Base-by-base conservation (phyloP, 2,329 filamentous ascomycete species). In the Diaporthe vaccinii region DNA sequence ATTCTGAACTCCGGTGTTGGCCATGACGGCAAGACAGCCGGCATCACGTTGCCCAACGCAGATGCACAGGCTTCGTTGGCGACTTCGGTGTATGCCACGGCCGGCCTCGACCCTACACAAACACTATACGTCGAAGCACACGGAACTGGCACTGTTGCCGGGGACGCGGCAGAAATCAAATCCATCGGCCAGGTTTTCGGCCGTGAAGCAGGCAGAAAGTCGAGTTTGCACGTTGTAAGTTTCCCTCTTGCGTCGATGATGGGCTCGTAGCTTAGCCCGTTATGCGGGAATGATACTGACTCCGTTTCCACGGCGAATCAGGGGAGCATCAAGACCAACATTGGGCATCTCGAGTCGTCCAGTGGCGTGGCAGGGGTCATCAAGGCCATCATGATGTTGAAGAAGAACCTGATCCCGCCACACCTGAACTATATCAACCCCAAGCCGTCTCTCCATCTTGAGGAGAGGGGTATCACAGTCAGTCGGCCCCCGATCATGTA, bases 31-130 rank as follows among this genome's bases (percentile, higher is more conserved):
- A 79, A 77, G 25, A 82, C 87, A 79, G 12, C 79, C 12, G 88
- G 88, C 0, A 86, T 90, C 69, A 89, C 88, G 0, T 82, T 87
- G 77, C 89, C 89, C 0, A 89, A 80, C 55, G 70, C 78, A 0
- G 59, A 76, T 1, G 84, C 86, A 0, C 87, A 89, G 75, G 80
- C 80, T 3, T 74, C 68, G 0, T 76, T 87, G 4, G 87, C 87
- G 62, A 77, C 79, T 61, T 76, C 76, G 2, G 84, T 84, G 0
- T 89, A 89, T 77, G 71, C 53, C 0, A 79, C 76, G n/a, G 82
- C 85, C 1, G 87, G 83, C 5, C 79, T 85, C 1, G 80, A 86
- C 74, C 77, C 79, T 0, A 55, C 31, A 25, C 65, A 75, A 22
- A 76, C 77, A 1, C 49, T 72, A 72, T 85, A 82, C 73, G 85